Base-by-base conservation (phyloP, 2,329 filamentous ascomycete species). In the Sphaerulina musiva region DNA sequence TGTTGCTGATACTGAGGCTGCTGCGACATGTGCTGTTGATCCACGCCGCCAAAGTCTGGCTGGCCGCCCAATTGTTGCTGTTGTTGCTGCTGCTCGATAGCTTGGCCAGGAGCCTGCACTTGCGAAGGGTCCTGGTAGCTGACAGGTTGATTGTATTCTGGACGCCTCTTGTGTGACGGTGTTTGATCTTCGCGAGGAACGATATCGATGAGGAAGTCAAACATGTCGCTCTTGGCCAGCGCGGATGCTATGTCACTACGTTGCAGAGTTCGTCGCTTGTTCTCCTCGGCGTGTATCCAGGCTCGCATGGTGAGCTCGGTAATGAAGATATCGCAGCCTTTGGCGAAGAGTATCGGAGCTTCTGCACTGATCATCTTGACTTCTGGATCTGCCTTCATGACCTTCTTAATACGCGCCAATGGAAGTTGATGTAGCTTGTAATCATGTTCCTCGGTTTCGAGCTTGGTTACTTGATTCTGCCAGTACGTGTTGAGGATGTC, bases 361-460 rank as follows among this genome's bases (percentile, higher is more conserved):
- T 98, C 93, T 7, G 93, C 93, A 3, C 91, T 97, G 59, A 98
- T 98, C 93, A 98, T 98, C 78, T 98, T 98, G 46, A 98, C 93
- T 67, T 98, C 93, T 0, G 93, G 93, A 64, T 98, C 93, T 0
- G 93, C 93, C 75, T 98, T 98, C 93, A 98, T 98, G 62, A 98
- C 93, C 73, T 98, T 98, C 79, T 98, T 98, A 76, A 98, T 98
- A 51, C 93, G 86, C n/a, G 93, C 93, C 40, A 98, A 80, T 1
- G 93, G 93, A 39, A 98, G 80, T 72, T 97, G 93, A 71, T 98
- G 93, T 53, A 97, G 82, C 74, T 98, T 98, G 80, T 97, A 98
- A 73, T 98, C 93, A 72, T 98, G 93, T 46, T 87, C 89, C 66
- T 97, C 93, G 56, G 82, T 89, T 74, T 98, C 93, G 55, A 98